Percentiles rank a stretch among this genome's conserved stretches.
Evolutionary conservation across 768 basidiomycete genomes (phyloP).

Genomic region (Pisolithus orientalis): DNA sequence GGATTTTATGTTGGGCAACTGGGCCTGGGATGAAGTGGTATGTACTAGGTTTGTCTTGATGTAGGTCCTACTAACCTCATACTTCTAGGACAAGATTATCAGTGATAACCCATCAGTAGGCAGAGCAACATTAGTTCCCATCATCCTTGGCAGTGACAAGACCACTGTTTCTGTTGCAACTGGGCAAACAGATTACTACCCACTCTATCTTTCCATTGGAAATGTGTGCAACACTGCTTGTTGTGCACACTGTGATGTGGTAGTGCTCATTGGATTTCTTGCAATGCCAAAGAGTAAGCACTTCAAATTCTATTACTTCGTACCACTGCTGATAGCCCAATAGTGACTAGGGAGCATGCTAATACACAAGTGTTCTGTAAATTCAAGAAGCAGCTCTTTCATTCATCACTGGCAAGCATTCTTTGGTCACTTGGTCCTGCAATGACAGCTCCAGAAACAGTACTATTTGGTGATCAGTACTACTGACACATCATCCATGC

Average conservation of each 20-base stretch:
- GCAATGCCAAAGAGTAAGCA: constrained; percentile 24
- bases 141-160: constrained; percentile 9
- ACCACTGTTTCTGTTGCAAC: constrained; percentile 6
- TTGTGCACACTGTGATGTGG: constrained; percentile 1
- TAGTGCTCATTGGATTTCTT: constrained; percentile 22
- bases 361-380: constrained; percentile 5
- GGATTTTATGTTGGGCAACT: constrained; percentile 10
- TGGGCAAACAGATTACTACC: constrained; percentile 5
- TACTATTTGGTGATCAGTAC: constrained; percentile 14
- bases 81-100: constrained; percentile 1
- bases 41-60: background rate
- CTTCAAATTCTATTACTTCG: background rate
- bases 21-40: constrained; percentile 11
- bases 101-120: constrained; percentile 13
- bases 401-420: constrained; percentile 10
- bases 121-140: constrained; percentile 14
- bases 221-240: constrained; percentile 4
- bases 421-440: constrained; percentile 5
- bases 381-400: constrained; percentile 16
- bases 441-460: constrained; percentile 14
- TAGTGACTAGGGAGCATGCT: constrained; percentile 3
- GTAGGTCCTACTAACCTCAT: background rate
- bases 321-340: background rate
- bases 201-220: constrained; percentile 7
- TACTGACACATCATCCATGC: constrained; percentile 14